Base-by-base conservation (phyloP, 2,329 filamentous ascomycete species). In the Cladophialophora exuberans region DNA sequence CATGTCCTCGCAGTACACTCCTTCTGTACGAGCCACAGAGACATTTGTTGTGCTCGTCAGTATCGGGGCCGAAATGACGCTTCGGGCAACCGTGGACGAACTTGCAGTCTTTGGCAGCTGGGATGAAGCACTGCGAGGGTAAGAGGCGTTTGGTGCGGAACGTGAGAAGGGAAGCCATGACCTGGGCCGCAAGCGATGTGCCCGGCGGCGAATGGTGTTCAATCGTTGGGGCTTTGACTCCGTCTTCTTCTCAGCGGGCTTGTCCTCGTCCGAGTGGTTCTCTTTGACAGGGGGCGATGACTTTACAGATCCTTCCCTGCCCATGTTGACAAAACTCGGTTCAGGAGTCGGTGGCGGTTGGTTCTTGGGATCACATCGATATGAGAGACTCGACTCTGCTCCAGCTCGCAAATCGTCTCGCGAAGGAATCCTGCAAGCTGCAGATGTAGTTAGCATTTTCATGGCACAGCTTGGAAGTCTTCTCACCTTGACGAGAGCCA, bases 11-110 rank as follows among this genome's bases (percentile, higher is more conserved):
- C 50, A 61, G 26, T 59, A 42, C 26, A 65, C 58, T 17, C 59
- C 55, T 43, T 65, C 63, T n/a, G 49, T 30, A 31, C 47, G 59
- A 31, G 63, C 63, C 28, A 65, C 61, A 23, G 54, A 41, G 45
- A 54, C 48, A 41, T 65, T 65, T 36, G 62, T 62, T 20, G 63
- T 64, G 33, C 62, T 65, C 26, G 60, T 64, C 17, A 65, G 59
- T 23, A 62, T 45, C n/a, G 63, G 63, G 36, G 54, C 55, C 25
- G 62, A 62, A 6, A 64, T 64, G n/a, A 60, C 49, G 38, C 63
- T 64, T 33, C 53, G 57, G 23, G 59, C 54, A 44, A 64, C 54
- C 4, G 63, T 61, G 18, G 63, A 61, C 11, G 61, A 48, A 52
- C 58, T 64, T 13, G 43, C 26, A 18, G 47, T 51, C 33, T 62